These are phyloP conservation scores for Penicillium sp. DNA, from an alignment of 2,329 filamentous ascomycete genomes.

Conservation along the genomic window DNA sequence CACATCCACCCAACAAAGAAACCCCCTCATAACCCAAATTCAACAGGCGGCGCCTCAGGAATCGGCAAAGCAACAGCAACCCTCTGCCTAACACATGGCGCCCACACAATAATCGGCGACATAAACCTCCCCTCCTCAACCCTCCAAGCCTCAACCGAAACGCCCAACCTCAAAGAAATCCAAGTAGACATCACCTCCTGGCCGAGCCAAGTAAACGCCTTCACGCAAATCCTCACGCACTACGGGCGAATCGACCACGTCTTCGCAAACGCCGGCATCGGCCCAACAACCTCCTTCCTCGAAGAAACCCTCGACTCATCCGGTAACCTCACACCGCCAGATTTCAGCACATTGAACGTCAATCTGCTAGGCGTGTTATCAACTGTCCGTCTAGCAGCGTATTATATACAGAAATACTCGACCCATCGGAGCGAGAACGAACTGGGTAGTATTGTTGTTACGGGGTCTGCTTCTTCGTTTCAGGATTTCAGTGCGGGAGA, in stretches of 20 bases:
- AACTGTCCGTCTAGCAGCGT: slow-evolving; percentile 48
- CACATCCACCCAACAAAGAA: too few relatives aligned
- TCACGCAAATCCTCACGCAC: slow-evolving; percentile 48
- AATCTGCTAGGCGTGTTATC: slow-evolving; percentile 51
- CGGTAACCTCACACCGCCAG: slow-evolving; percentile 50
- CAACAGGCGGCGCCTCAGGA: slow-evolving; percentile 56
- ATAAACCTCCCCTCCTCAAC: slow-evolving; percentile 42
- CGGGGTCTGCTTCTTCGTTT: slow-evolving; percentile 50
- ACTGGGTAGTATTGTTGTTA: slow-evolving; percentile 50
- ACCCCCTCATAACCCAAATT: too few relatives aligned
- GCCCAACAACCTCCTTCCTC: slow-evolving; percentile 47
- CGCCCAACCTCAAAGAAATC: slow-evolving; percentile 19
- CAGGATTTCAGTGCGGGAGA: slow-evolving; percentile 52
- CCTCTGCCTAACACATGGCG: slow-evolving; percentile 52
- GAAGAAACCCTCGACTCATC: slow-evolving; percentile 47
- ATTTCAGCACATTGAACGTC: slow-evolving; percentile 46
- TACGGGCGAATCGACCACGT: slow-evolving; percentile 47
- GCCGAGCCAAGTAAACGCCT: slow-evolving; percentile 50
- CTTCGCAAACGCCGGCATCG: slow-evolving; percentile 56
- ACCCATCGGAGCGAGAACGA: slow-evolving; percentile 41
- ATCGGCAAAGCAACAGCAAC: slow-evolving; percentile 57
- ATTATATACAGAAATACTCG: slow-evolving; percentile 49
- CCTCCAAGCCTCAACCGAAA: background rate
- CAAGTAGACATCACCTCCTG: slow-evolving; percentile 51
- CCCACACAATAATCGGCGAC: slow-evolving; percentile 55